Conservation (phyloP, 306 rosid genomes). For the Argentina anserina region DNA sequence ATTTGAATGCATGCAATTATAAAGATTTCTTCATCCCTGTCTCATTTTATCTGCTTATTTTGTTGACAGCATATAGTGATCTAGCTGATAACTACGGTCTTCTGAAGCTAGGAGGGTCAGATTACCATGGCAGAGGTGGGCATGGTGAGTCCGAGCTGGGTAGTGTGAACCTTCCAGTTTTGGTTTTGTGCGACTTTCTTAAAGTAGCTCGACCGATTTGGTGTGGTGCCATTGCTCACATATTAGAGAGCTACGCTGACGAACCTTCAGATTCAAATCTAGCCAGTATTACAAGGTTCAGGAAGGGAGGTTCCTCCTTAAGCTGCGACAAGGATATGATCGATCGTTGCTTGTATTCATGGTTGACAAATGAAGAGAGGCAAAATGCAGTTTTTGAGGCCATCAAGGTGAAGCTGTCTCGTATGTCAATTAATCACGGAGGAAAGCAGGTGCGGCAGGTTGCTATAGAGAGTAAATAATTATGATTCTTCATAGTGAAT, state of each 20-base stretch:
- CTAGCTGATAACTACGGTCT: slow-evolving; percentile 73
- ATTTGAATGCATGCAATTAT: not conserved
- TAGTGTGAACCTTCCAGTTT: slow-evolving; percentile 84
- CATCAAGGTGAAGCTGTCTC: slow-evolving; percentile 62
- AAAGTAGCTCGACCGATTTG: slow-evolving; percentile 78
- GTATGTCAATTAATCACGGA: slow-evolving; percentile 42
- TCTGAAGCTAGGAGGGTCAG: slow-evolving; percentile 93
- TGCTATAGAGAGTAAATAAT: slow-evolving; percentile 37
- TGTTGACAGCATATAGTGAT: slow-evolving; percentile 68
- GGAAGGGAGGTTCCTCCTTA: slow-evolving; percentile 49
- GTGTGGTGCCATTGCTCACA: slow-evolving; percentile 67
- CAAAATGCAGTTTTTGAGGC: slow-evolving; percentile 66
- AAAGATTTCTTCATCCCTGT: not conserved
- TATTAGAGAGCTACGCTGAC: slow-evolving; percentile 54
- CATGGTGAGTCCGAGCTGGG: slow-evolving; percentile 76
- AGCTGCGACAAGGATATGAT: slow-evolving; percentile 55
- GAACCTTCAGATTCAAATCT: slow-evolving; percentile 83
- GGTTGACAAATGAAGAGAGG: slow-evolving; percentile 81
- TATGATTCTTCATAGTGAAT: not conserved
- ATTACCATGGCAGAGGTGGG: slow-evolving; percentile 88
- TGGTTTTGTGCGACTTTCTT: slow-evolving; percentile 69
- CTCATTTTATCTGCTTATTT: slow-evolving; percentile 13
- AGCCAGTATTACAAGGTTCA: slow-evolving; percentile 56
- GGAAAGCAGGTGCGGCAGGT: slow-evolving; percentile 46
- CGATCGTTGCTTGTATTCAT: slow-evolving; percentile 64